Percentiles rank a stretch among this genome's conserved stretches.
phyloP scores from a whole-genome alignment of 2,329 filamentous ascomycete species.

The Cytospora piceicola region DNA sequence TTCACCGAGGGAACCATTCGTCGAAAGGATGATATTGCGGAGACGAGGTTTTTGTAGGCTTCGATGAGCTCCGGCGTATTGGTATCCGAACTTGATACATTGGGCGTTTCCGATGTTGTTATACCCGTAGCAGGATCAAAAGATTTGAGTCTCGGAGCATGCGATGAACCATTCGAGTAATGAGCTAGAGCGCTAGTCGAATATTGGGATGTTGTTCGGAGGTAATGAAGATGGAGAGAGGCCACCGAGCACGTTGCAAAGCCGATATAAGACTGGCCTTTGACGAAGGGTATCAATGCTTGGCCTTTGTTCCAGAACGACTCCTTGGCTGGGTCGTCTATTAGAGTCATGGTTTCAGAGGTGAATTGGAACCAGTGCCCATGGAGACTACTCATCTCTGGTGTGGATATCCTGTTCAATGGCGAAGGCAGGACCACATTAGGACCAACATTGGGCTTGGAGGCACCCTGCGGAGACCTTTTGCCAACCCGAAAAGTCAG shows the following conservation, averaged over 20 bases:
- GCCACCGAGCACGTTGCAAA: background rate
- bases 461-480: background rate
- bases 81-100: background rate
- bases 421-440: too few relatives aligned
- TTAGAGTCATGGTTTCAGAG: too few relatives aligned
- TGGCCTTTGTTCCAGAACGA: too few relatives aligned
- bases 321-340: too few relatives aligned
- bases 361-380: too few relatives aligned
- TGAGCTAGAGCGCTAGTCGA: background rate
- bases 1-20: background rate
- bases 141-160: too few relatives aligned
- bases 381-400: too few relatives aligned
- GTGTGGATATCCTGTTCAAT: too few relatives aligned
- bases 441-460: too few relatives aligned
- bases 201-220: background rate
- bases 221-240: constrained; percentile 4
- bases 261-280: background rate
- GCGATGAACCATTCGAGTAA: background rate
- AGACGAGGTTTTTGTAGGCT: constrained; percentile 3
- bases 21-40: background rate
- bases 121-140: too few relatives aligned
- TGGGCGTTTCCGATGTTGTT: too few relatives aligned
- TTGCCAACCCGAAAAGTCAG: background rate
- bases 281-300: too few relatives aligned
- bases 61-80: background rate